Evolutionary conservation across 192 early-diverging fungal genomes (phyloP), one percentile per base, ranked within the genome.

Genomic region (Mortierella hygrophila): DNA sequence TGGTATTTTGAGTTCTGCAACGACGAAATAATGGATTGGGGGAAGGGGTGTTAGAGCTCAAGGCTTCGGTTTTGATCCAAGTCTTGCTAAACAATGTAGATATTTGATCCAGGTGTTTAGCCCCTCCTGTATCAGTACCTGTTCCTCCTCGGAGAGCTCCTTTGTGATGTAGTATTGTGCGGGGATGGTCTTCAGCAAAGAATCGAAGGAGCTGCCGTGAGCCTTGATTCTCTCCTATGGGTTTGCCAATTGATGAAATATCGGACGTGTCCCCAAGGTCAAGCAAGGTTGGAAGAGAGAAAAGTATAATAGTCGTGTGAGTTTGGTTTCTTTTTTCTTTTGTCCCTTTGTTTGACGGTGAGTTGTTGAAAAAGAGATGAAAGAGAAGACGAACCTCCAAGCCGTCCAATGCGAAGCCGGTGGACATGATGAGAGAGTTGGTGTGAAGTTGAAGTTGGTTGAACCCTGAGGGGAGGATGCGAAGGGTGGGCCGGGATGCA

Each of bases 91-190:
- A 77, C 21, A 77, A 42, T 40, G 21, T 20, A 40, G 47, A 76
- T 38, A 21, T 57, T 15, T 16, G 23, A 32, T 8, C 54, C 54
- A 75, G 55, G n/a, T 57, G 38, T 57, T 75, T 2, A 6, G 21
- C 9, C n/a, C n/a, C 35, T 8, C 21, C 42, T 71, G 70, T 42
- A 71, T 11, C 38, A 71, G 70, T 71, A 91, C 82, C 63, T 79
- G 85, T 47, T 93, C 88, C 78, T 94, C 93, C 60, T 92, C 83
- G 41, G 84, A 74, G 54, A 86, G 71, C 44, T 94, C 89, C 49
- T 94, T 90, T 68, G 92, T 91, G 32, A 97, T 89, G 86, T 97
- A 97, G 82, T 93, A 94, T 88, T 95, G 94, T 69, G 95, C 93
- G 42, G 97, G 97, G 85, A 97, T 97, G 77, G 96, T 90, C 65